Evolutionary conservation across 257 asterid species (phyloP), one percentile per base, ranked within the genome.

Genomic region (Forsythia viridissima): DNA sequence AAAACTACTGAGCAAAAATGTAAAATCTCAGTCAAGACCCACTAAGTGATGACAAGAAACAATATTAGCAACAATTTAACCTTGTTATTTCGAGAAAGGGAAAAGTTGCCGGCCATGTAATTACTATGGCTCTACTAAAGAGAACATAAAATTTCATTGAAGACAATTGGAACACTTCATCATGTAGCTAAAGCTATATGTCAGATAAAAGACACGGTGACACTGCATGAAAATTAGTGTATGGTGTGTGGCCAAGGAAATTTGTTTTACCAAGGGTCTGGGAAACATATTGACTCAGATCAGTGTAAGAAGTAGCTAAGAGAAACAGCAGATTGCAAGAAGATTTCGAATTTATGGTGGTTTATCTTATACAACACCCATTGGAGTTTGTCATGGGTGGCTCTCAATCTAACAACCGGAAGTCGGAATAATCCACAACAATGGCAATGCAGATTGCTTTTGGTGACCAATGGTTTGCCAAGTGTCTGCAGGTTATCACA

Each of bases 381-480:
- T 70, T 78, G 24, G 57, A 12, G 42, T 41, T 38, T 71, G 73
- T 66, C 72, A 66, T 59, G 61, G 36, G 36, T 61, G 52, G 66
- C 72, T 40, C 44, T 71, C 41, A n/a, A 57, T 41, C 10, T 9
- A 55, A 16, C n/a, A 34, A 48, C 57, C n/a, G 13, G 57, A 0
- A 10, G 57, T 48, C 20, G 2, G 67, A 59, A 20, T 59, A 59
- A 59, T 59, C 36, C 12, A 42, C 77, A 63, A 46, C 13, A 65
- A 6, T 5, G 0, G 57, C 57, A 48, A 48, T 15, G 18, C 61
- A n/a, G 34, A 30, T 21, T 7, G 36, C 20, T 10, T 61, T 76
- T 72, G 38, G 46, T 61, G 36, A 59, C 34, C 67, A 59, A 59
- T 4, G 8, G 67, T 59, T 65, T 42, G 73, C 38, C 42, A 55